Evolutionary conservation across 441 rosid species (phyloP).

Genomic region (Breynia disticha): DNA sequence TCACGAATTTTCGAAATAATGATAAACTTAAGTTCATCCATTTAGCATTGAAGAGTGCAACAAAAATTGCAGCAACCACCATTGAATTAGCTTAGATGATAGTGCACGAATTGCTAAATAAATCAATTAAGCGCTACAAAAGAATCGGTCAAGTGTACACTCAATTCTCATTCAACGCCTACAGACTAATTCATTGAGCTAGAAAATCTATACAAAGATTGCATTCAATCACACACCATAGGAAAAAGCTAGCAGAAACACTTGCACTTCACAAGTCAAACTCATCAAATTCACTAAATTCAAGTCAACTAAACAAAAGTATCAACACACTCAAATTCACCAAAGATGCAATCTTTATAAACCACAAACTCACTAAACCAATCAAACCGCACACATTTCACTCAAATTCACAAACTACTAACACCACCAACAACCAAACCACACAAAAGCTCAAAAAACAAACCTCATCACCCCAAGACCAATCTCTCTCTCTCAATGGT

Average conservation of each 20-base stretch:
- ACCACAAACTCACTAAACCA: no score
- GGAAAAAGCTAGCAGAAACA: not conserved
- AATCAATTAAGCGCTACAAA: no score
- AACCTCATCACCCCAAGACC: conserved; percentile 94
- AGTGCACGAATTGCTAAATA: no score
- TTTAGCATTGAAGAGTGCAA: no score
- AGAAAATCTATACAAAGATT: conserved; percentile 10
- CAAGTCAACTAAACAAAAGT: not conserved
- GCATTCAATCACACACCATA: conserved; percentile 5
- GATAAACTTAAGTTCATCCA: no score
- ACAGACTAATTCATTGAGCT: not conserved
- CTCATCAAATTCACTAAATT: not conserved
- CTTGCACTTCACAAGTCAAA: conserved; percentile 4
- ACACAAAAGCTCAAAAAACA: conserved; percentile 11
- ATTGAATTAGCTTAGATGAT: no score
- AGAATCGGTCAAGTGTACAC: no score
- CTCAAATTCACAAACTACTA: not conserved
- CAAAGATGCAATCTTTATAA: not conserved
- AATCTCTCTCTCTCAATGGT: conserved; percentile 71
- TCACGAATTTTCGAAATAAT: no score
- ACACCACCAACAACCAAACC: conserved; percentile 9
- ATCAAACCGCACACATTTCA: no score
- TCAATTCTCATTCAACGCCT: not conserved
- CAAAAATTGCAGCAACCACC: no score
- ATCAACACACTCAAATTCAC: not conserved